Percentiles rank a stretch among this genome's conserved stretches.
Evolutionary conservation across 108 stramenopile genomes (phyloP).

Genomic region (Mediolabrus comicus): DNA sequence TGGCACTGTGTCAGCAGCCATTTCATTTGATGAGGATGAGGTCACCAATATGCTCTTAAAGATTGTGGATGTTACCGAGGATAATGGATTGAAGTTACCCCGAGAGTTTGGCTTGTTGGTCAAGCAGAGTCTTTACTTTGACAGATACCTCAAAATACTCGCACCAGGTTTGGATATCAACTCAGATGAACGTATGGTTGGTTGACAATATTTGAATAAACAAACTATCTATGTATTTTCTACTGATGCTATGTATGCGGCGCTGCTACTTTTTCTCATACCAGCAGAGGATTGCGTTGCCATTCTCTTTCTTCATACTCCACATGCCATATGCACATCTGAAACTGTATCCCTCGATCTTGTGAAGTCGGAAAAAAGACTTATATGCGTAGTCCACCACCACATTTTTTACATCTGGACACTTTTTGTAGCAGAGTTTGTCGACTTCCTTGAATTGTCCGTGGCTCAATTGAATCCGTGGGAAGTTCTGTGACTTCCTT

Average conservation of each 20-base stretch:
- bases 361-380: too few relatives aligned
- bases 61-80: slow-evolving; percentile 89
- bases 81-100: slow-evolving; percentile 93
- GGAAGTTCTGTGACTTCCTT: not conserved
- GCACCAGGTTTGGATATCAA: slow-evolving; percentile 91
- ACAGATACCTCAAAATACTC: slow-evolving; percentile 92
- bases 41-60: slow-evolving; percentile 86
- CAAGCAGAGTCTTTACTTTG: slow-evolving; percentile 97
- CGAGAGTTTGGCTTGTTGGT: slow-evolving; percentile 95
- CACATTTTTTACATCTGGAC: not conserved
- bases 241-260: too few relatives aligned
- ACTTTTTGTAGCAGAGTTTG: too few relatives aligned
- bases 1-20: slow-evolving; percentile 44
- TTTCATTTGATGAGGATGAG: slow-evolving; percentile 85
- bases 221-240: too few relatives aligned
- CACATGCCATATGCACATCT: not conserved
- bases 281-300: not conserved
- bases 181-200: slow-evolving; percentile 57
- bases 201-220: too few relatives aligned
- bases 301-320: not conserved
- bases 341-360: not conserved
- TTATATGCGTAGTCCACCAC: not conserved
- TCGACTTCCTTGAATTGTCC: not conserved
- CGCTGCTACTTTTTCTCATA: not conserved
- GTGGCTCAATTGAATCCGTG: not conserved